A percentile compares a stretch with the other conserved stretches of the same genome.
These are phyloP conservation scores for Tagetes erecta DNA, from an alignment of 129 eudicot species.

Conservation along the genomic window DNA sequence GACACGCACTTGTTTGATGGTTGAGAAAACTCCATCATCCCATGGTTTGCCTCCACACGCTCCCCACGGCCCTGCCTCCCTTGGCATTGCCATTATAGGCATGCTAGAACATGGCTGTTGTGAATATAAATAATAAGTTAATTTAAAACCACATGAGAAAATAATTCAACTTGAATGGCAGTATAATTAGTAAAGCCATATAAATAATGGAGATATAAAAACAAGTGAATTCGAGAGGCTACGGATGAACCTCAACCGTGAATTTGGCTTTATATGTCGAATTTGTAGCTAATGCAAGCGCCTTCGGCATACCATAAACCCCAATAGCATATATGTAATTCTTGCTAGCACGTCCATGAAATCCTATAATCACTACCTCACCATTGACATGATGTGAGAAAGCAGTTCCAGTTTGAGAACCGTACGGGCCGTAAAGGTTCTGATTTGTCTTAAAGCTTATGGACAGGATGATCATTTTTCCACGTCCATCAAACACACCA, in stretches of 20 bases:
- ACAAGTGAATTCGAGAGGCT: background rate
- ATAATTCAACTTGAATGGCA: background rate
- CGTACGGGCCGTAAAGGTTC: constrained; percentile 36
- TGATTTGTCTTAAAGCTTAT: constrained; percentile 28
- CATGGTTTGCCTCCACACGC: constrained; percentile 27
- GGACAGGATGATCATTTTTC: background rate
- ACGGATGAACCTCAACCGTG: background rate
- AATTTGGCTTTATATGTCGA: background rate
- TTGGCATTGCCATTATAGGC: background rate
- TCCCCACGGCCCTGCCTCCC: constrained; percentile 36
- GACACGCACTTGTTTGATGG: constrained; percentile 21
- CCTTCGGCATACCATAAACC: background rate
- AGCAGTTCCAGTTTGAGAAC: background rate
- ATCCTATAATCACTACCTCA: constrained; percentile 15
- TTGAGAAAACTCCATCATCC: constrained; percentile 38
- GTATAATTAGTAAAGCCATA: background rate
- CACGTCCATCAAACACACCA: background rate
- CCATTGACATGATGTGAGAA: constrained; percentile 21
- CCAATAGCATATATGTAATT: background rate
- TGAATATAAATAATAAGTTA: background rate
- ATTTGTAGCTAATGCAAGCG: background rate
- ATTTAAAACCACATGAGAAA: background rate
- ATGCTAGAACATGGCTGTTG: background rate
- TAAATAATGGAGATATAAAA: background rate
- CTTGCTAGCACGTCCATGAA: background rate